A percentile compares a stretch with the other conserved stretches of the same genome.
These are phyloP conservation scores for Taiozyma sp. DNA, from an alignment of 1,139 yeast species.

Conservation along the genomic window DNA sequence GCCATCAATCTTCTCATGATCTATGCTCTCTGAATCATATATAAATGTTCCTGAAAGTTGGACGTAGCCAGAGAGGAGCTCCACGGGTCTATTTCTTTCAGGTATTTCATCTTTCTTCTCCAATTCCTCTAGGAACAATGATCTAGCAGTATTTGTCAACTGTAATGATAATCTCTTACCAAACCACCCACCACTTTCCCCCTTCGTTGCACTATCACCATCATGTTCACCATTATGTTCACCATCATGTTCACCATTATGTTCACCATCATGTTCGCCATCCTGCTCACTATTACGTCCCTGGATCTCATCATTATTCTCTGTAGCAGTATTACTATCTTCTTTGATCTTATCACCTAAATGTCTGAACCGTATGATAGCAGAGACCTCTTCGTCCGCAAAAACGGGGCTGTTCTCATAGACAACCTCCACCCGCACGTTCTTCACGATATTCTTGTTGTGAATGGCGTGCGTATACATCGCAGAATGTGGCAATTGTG, in stretches of 20 bases:
- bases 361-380: slow-evolving; percentile 32
- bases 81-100: slow-evolving; percentile 25
- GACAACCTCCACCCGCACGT: slow-evolving; percentile 32
- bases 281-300: background rate
- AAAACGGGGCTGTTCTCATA: slow-evolving; percentile 33
- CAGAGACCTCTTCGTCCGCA: slow-evolving; percentile 35
- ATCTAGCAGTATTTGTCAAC: slow-evolving; percentile 34
- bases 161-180: no score
- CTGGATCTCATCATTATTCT: background rate
- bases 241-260: background rate
- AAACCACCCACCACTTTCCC: slow-evolving; percentile 3
- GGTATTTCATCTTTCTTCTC: slow-evolving; percentile 22
- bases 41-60: slow-evolving; percentile 72
- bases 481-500: background rate
- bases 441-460: slow-evolving; percentile 10
- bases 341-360: slow-evolving; percentile 22
- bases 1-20: slow-evolving; percentile 37
- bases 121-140: slow-evolving; percentile 30
- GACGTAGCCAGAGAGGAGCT: slow-evolving; percentile 60
- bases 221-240: no score
- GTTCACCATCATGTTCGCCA: no score
- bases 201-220: background rate
- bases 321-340: background rate
- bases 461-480: slow-evolving; percentile 1
- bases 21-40: slow-evolving; percentile 49